Evolutionary conservation across 2,329 filamentous ascomycete species (phyloP), one percentile per base, ranked within the genome.

Genomic region (Cercospora brassicicola): DNA sequence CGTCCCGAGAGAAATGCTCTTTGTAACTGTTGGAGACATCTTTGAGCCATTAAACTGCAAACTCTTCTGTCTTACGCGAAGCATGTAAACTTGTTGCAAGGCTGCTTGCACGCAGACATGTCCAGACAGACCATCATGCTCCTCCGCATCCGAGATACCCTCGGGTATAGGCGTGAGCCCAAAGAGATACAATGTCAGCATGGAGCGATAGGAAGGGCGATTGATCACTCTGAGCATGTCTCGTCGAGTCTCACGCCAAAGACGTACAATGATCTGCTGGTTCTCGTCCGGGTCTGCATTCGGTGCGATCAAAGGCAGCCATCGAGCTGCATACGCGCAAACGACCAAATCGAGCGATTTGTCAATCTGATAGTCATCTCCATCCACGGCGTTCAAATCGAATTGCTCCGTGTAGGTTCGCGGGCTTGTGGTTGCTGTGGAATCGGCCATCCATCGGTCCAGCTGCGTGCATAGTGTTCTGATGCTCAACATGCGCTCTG

Each of bases 141-240:
- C 66, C 56, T 67, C 66, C 28, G 64, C 62, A 3, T 67, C 66
- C 18, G 62, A 61, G 30, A 67, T 65, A 13, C 66, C 62, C 10
- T 65, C 66, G 5, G 66, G 66, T n/a, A 67, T 67, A 0, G 66
- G 66, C 3, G 66, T 67, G 26, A 67, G 42, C 5, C 66, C 66
- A 42, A 67, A 67, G 15, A 67, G 56, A 23, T 67, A 67, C 10
- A 67, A 45, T 4, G 66, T 67, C 23, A 67, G 62, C 57, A 67
- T 61, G 4, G 61, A 65, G 26, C 66, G 66, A 56, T 67, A 67
- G 1, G 61, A 60, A 4, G 66, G 62, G 15, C 66, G 61, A 18
- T 67, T 67, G 6, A 65, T 64, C n/a, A 67, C 66, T 6, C 53
- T 55, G 7, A 67, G 66, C 66, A 67, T 67, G 26, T 67, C 62